These are phyloP conservation scores for Daldinia sp. DNA, from an alignment of 2,329 filamentous ascomycete genomes.

Conservation along the genomic window DNA sequence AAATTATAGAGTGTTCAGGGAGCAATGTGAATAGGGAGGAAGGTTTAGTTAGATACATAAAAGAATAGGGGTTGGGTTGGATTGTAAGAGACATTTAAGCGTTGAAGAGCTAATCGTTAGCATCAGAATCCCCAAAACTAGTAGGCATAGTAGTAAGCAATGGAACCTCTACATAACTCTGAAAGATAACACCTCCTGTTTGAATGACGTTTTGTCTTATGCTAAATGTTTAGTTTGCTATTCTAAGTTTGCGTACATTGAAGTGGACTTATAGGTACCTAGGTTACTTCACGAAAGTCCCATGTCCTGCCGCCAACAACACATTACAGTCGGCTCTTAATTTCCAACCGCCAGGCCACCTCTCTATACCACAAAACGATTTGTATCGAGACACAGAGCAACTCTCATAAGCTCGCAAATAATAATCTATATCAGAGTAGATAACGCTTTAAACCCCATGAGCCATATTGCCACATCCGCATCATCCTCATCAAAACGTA, in stretches of 20 bases:
- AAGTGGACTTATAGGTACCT: neutral
- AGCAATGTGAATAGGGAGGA: neutral
- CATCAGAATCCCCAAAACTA: neutral
- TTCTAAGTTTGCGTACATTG: neutral
- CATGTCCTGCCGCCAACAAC: too few species aligned
- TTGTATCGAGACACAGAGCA: neutral
- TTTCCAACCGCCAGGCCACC: too few species aligned
- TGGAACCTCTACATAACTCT: neutral
- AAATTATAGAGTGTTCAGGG: neutral
- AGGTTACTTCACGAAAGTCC: neutral
- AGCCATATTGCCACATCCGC: slow-evolving; percentile 18
- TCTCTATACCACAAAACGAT: neutral
- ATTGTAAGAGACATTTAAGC: neutral
- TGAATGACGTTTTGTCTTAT: neutral
- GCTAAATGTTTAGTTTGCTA: neutral
- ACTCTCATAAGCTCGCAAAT: neutral
- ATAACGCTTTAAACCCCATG: neutral
- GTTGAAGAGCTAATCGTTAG: neutral
- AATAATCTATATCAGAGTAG: slow-evolving; percentile 1
- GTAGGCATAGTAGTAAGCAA: neutral
- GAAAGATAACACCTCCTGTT: neutral
- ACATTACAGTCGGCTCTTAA: too few species aligned
- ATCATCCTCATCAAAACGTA: slow-evolving; percentile 23
- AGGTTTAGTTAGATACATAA: neutral
- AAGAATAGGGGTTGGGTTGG: neutral